Evolutionary conservation across 352 stramenopile species (phyloP).

Genomic region (Pythium apleroticum): DNA sequence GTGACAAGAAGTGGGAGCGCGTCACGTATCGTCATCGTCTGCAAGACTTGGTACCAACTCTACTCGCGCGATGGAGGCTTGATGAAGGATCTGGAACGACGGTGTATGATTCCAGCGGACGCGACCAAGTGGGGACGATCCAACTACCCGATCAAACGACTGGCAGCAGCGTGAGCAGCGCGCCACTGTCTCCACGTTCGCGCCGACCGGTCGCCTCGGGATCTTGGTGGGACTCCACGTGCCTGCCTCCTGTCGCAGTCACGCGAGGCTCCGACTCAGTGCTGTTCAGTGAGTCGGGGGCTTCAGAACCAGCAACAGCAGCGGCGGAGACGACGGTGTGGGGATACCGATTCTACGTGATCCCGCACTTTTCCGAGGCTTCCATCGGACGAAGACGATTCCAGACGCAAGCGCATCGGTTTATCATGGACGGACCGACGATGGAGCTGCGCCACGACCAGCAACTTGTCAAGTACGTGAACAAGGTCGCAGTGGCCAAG

Average conservation of each 20-base stretch:
- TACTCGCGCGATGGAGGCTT: slow-evolving; percentile 64
- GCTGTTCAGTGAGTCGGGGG: neutral
- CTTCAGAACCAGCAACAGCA: neutral
- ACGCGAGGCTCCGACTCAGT: neutral
- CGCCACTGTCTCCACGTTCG: slow-evolving; percentile 9
- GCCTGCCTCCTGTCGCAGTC: slow-evolving; percentile 7
- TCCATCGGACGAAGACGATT: slow-evolving; percentile 59
- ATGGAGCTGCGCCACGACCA: slow-evolving; percentile 45
- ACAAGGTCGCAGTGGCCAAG: slow-evolving; percentile 53
- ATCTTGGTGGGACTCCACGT: slow-evolving; percentile 25
- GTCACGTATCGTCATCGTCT: slow-evolving; percentile 61
- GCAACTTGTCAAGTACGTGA: slow-evolving; percentile 76
- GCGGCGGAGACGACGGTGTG: slow-evolving; percentile 26
- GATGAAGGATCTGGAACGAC: slow-evolving; percentile 44
- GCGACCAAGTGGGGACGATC: slow-evolving; percentile 24
- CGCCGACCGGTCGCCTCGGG: neutral
- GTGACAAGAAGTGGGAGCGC: slow-evolving; percentile 50
- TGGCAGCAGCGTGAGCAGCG: neutral
- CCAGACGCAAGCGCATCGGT: slow-evolving; percentile 29
- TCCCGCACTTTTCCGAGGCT: slow-evolving; percentile 57
- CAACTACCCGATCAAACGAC: neutral
- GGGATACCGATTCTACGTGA: slow-evolving; percentile 76
- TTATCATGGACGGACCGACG: slow-evolving; percentile 4
- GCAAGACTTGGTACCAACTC: slow-evolving; percentile 46
- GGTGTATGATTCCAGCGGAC: slow-evolving; percentile 45